Evolutionary conservation across 2,329 filamentous ascomycete genomes (phyloP).

Genomic region (Aspergillus transmontanensis): DNA sequence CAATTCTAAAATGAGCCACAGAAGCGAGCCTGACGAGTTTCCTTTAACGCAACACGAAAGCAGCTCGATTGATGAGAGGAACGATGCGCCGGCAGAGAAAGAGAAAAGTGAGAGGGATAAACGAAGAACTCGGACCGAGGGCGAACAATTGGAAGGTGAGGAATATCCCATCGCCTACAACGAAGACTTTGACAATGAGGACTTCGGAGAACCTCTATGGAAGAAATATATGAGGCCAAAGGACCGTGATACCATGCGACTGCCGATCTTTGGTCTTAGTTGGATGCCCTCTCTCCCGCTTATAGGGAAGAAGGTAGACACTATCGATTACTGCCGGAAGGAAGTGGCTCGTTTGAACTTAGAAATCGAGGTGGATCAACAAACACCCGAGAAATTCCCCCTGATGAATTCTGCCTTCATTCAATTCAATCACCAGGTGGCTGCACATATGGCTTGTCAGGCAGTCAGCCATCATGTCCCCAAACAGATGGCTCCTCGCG

Average conservation of each 20-base stretch:
- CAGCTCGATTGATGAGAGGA: conserved; percentile 19
- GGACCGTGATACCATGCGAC: conserved; percentile 80
- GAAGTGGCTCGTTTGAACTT: conserved; percentile 85
- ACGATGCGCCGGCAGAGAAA: conserved; percentile 8
- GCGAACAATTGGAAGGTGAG: conserved; percentile 29
- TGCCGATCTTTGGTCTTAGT: conserved; percentile 62
- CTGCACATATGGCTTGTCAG: conserved; percentile 97
- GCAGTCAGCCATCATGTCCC: conserved; percentile 87
- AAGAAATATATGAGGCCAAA: conserved; percentile 78
- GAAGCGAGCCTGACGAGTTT: conserved; percentile 35
- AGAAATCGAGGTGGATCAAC: conserved; percentile 89
- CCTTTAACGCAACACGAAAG: conserved; percentile 39
- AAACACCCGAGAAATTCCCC: conserved; percentile 80
- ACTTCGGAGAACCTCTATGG: conserved; percentile 72
- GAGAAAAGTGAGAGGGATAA: conserved; percentile 13
- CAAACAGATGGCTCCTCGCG: conserved; percentile 87
- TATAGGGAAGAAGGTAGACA: conserved; percentile 88
- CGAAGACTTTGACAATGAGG: conserved; percentile 62
- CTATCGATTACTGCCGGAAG: conserved; percentile 85
- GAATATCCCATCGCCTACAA: conserved; percentile 67
- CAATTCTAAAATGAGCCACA: conserved; percentile 29
- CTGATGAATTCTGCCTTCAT: conserved; percentile 97
- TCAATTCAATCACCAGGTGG: conserved; percentile 97
- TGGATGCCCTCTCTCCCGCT: conserved; percentile 82
- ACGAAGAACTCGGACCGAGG: conserved; percentile 24